Evolutionary conservation across 495 filamentous ascomycete genomes (phyloP).

Genomic region (Rusavskia elegans): DNA sequence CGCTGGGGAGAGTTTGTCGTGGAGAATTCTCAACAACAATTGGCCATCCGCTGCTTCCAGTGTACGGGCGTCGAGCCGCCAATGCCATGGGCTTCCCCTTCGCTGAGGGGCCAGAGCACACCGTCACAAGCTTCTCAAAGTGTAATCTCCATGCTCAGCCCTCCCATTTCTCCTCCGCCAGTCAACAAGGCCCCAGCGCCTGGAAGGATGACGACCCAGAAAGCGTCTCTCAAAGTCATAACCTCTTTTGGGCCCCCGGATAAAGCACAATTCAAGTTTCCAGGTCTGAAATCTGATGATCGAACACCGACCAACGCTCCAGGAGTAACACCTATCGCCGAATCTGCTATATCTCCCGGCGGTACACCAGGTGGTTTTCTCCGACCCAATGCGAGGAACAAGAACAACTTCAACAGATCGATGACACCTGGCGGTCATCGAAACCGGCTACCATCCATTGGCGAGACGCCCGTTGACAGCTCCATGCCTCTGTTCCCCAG

Average conservation of each 20-base stretch:
- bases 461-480: slow-evolving; percentile 51
- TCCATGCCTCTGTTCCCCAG: slow-evolving; percentile 31
- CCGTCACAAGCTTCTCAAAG: slow-evolving; percentile 46
- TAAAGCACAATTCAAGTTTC: slow-evolving; percentile 45
- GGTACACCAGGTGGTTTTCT: slow-evolving; percentile 53
- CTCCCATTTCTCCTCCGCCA: slow-evolving; percentile 29
- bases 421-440: slow-evolving; percentile 51
- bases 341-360: slow-evolving; percentile 70
- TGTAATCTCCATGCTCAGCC: slow-evolving; percentile 38
- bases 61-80: slow-evolving; percentile 62
- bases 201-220: slow-evolving; percentile 42
- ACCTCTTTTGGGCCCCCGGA: slow-evolving; percentile 63
- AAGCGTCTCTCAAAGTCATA: slow-evolving; percentile 80
- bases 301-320: slow-evolving; percentile 60
- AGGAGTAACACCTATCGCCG: slow-evolving; percentile 77
- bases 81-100: slow-evolving; percentile 71
- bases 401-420: slow-evolving; percentile 43
- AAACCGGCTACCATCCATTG: slow-evolving; percentile 67
- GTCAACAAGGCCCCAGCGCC: slow-evolving; percentile 16
- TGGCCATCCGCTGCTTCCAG: slow-evolving; percentile 85
- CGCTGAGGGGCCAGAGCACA: slow-evolving; percentile 17
- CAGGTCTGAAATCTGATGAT: slow-evolving; percentile 48
- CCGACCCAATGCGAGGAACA: slow-evolving; percentile 36
- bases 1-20: slow-evolving; percentile 93
- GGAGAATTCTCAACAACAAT: slow-evolving; percentile 66